Evolutionary conservation across 306 rosid species (phyloP).

Genomic region (Begonia fuchsioides): DNA sequence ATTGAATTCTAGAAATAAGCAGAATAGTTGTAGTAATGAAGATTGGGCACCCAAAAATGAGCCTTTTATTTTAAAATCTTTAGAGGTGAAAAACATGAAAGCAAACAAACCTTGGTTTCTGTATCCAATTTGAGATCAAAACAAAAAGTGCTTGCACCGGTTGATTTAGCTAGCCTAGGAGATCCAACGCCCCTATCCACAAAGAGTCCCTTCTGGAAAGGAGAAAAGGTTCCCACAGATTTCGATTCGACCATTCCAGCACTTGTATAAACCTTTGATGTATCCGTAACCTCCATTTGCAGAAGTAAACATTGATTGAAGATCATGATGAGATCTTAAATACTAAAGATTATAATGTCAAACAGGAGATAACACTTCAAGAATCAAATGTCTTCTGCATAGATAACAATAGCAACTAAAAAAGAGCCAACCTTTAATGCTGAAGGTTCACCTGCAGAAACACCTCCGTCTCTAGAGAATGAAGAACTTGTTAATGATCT

Average conservation of each 20-base stretch:
- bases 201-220: slow-evolving; percentile 65
- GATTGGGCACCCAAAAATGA: neutral
- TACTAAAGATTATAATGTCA: too few relatives aligned
- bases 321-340: too few relatives aligned
- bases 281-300: slow-evolving; percentile 70
- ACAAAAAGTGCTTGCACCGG: slow-evolving; percentile 48
- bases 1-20: slow-evolving; percentile 66
- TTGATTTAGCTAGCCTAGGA: slow-evolving; percentile 74
- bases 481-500: slow-evolving; percentile 41
- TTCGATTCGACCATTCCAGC: slow-evolving; percentile 85
- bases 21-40: slow-evolving; percentile 9
- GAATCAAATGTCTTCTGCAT: too few relatives aligned
- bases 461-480: slow-evolving; percentile 33
- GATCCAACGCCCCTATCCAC: slow-evolving; percentile 99
- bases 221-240: slow-evolving; percentile 78
- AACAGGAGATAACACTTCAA: too few relatives aligned
- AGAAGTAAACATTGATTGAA: slow-evolving; percentile 7
- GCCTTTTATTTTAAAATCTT: slow-evolving; percentile 2
- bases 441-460: slow-evolving; percentile 28
- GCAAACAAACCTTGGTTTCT: slow-evolving; percentile 48
- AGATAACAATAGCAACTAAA: too few relatives aligned
- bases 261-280: slow-evolving; percentile 46
- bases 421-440: slow-evolving; percentile 27
- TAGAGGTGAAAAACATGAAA: neutral
- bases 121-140: slow-evolving; percentile 35